Conservation (phyloP, 345 rosid genomes). For the Pistacia integerrima region DNA sequence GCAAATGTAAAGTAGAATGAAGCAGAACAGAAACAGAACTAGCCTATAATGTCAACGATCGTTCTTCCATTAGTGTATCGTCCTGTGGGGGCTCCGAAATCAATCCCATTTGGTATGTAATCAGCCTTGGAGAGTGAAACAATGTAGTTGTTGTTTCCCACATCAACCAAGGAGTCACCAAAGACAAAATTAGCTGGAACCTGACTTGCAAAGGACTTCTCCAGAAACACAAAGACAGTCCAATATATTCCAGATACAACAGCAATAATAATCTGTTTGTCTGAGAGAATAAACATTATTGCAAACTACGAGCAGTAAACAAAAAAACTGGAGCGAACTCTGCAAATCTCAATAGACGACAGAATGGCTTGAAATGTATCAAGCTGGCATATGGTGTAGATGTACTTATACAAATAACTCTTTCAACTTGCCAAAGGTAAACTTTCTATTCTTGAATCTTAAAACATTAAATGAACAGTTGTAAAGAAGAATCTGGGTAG, state of each 20-base stretch:
- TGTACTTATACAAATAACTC: neutral
- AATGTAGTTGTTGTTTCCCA: slow-evolving; percentile 79
- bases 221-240: slow-evolving; percentile 16
- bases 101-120: slow-evolving; percentile 70
- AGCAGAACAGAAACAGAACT: slow-evolving; percentile 6
- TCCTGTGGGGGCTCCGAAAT: slow-evolving; percentile 72
- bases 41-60: slow-evolving; percentile 71
- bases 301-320: neutral
- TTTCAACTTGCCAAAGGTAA: too few relatives aligned
- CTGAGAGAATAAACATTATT: slow-evolving; percentile 16
- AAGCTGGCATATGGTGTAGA: neutral
- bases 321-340: neutral
- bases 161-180: slow-evolving; percentile 82
- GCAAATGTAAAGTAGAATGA: neutral
- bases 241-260: neutral
- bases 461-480: too few relatives aligned
- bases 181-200: slow-evolving; percentile 60
- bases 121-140: slow-evolving; percentile 63
- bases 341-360: neutral
- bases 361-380: neutral
- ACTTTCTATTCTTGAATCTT: neutral
- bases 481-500: too few relatives aligned
- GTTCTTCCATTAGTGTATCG: slow-evolving; percentile 83
- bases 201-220: slow-evolving; percentile 22
- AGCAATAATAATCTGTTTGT: neutral